A percentile compares a stretch with the other conserved stretches of the same genome.
Evolutionary conservation across 148 eudicot genomes (phyloP).

Genomic region (Agrostemma githago): DNA sequence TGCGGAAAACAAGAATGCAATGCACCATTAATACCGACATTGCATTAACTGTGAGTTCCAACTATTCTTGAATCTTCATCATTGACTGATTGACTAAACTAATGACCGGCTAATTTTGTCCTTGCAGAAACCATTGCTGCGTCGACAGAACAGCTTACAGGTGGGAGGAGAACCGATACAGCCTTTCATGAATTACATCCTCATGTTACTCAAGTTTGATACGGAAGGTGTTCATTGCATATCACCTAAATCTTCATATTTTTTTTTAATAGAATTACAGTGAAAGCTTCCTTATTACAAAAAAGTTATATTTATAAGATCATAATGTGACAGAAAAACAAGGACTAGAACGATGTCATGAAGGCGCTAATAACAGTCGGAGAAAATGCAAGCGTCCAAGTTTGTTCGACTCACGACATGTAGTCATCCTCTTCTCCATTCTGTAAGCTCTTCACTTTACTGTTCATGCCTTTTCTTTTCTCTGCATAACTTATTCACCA

Average conservation of each 20-base stretch:
- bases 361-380: conserved; percentile 46
- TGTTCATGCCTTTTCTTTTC: background rate
- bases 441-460: conserved; percentile 45
- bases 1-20: too few relatives aligned
- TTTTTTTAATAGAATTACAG: too few relatives aligned
- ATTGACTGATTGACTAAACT: background rate
- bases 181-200: conserved; percentile 51
- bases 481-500: background rate
- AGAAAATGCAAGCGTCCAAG: conserved; percentile 70
- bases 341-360: conserved; percentile 45
- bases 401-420: conserved; percentile 72
- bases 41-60: conserved; percentile 45
- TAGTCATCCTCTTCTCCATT: conserved; percentile 73
- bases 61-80: background rate
- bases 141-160: conserved; percentile 57
- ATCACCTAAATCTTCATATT: background rate
- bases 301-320: background rate
- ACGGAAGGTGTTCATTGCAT: conserved; percentile 39
- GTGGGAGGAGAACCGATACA: conserved; percentile 45
- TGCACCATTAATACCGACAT: conserved; percentile 44
- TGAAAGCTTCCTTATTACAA: background rate
- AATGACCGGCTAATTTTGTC: background rate
- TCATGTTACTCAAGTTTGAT: conserved; percentile 52
- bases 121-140: conserved; percentile 47
- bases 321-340: conserved; percentile 44